Conservation (phyloP, 1,284 basidiomycete genomes). For the Gomphus bonarii region DNA sequence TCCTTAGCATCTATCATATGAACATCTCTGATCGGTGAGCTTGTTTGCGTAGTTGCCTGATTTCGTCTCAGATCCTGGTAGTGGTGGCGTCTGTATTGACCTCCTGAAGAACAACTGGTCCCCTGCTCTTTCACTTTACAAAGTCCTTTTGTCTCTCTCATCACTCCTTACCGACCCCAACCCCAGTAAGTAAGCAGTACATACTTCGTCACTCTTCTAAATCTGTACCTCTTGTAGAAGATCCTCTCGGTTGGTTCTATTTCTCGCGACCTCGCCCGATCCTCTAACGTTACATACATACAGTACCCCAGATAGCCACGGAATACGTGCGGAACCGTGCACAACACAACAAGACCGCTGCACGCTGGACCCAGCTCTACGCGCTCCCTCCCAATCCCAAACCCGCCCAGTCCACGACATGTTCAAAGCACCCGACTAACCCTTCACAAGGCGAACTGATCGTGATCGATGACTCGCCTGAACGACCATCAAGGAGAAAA, state of each 20-base stretch:
- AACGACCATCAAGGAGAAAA: slow-evolving; percentile 29
- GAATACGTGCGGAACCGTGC: slow-evolving; percentile 56
- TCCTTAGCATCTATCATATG: slow-evolving; percentile 79
- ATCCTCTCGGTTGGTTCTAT: slow-evolving; percentile 49
- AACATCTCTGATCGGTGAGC: slow-evolving; percentile 64
- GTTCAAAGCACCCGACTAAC: slow-evolving; percentile 12
- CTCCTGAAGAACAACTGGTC: slow-evolving; percentile 88
- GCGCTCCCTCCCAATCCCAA: slow-evolving; percentile 37
- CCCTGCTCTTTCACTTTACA: slow-evolving; percentile 82
- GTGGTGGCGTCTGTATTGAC: slow-evolving; percentile 66
- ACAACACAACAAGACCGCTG: slow-evolving; percentile 54
- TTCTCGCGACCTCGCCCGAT: neutral
- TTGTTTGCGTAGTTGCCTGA: slow-evolving; percentile 17
- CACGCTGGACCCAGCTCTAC: slow-evolving; percentile 52
- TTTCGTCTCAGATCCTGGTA: neutral
- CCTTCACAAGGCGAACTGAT: slow-evolving; percentile 24
- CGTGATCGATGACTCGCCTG: slow-evolving; percentile 35
- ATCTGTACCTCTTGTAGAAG: slow-evolving; percentile 32
- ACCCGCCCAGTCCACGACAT: slow-evolving; percentile 12
- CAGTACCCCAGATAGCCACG: slow-evolving; percentile 64
- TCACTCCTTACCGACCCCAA: slow-evolving; percentile 86
- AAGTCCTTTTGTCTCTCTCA: slow-evolving; percentile 82
- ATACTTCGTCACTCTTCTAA: neutral
- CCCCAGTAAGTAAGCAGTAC: slow-evolving; percentile 52
- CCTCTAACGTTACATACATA: slow-evolving; percentile 1